Evolutionary conservation across 352 stramenopile species (phyloP), one percentile per base, ranked within the genome.

Genomic region (Globisporangium abappressorium): DNA sequence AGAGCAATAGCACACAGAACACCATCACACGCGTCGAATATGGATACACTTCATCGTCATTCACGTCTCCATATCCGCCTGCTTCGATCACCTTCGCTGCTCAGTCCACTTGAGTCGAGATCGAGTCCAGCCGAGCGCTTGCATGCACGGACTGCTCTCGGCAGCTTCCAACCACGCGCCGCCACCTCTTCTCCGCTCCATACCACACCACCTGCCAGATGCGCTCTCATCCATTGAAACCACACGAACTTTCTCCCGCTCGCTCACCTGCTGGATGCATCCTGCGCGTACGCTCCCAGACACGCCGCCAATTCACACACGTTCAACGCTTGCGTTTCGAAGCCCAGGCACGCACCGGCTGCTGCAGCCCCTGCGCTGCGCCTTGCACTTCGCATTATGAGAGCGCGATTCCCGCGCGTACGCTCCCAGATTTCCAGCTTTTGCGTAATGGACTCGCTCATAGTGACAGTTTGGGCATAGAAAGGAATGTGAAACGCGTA

Each of bases 391-490:
- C 22, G 28, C 24, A 65, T n/a, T 65, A 6, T 54, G 59, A 57
- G 24, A 18, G 38, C 26, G 26, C 15, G 41, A 18, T 62, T 65
- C 41, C 59, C 59, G 30, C 43, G 41, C 11, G 59, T 65, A 65
- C 59, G 59, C 59, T 65, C 59, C 41, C 59, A 65, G 59, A 65
- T 65, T 65, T 43, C 28, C 46, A 46, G 38, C 38, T 46, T 46
- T 46, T 46, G 38, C 14, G 26, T 22, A 57, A 57, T 34, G 18
- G 53, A 33, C 24, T 58, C 53, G 34, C 26, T 20, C 53, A 58
- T 58, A 26, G 15, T 20, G 6, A 0, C n/a, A 20, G 26, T 38
- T 34, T 22, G 53, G 26, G 53, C 26, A 57, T 15, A 62, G 57
- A 43, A 36, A 38, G 57, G 56, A 30, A 22, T 28, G 57, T 22